Evolutionary conservation across 2,329 filamentous ascomycete genomes (phyloP).

Genomic region (Leptographium galeiforme): DNA sequence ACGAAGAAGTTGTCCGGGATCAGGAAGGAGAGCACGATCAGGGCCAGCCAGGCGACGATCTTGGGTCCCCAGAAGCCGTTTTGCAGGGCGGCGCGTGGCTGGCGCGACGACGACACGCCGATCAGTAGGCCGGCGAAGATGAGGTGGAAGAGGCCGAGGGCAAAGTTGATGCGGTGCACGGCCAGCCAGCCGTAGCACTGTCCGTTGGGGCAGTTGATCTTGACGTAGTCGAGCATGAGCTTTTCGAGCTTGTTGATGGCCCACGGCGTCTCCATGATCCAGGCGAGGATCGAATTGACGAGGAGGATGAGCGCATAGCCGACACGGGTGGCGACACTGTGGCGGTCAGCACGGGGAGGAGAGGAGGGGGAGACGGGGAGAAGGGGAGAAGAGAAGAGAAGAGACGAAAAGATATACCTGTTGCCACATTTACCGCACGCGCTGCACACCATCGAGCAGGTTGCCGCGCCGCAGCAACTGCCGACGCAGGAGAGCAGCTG

Average conservation of each 20-base stretch:
- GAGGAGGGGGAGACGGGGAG: conserved; percentile 6
- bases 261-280: conserved; percentile 99
- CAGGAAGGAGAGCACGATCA: conserved; percentile 86
- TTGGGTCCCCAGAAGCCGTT: conserved; percentile 99
- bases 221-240: conserved; percentile 88
- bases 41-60: conserved; percentile 72
- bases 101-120: conserved; percentile 75
- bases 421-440: conserved; percentile 95
- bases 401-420: conserved; percentile 39
- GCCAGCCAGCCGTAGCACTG: conserved; percentile 93
- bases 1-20: conserved; percentile 93
- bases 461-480: conserved; percentile 92
- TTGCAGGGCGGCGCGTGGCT: conserved; percentile 76
- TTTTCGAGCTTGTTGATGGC: conserved; percentile 91
- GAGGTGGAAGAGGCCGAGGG: conserved; percentile 85
- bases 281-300: conserved; percentile 90
- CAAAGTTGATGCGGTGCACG: conserved; percentile 95
- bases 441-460: conserved; percentile 89
- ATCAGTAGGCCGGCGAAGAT: conserved; percentile 73
- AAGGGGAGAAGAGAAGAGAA: not conserved
- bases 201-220: conserved; percentile 80
- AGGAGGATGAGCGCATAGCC: conserved; percentile 90
- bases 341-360: conserved; percentile 1
- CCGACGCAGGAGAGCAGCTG: conserved; percentile 32
- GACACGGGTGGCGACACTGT: conserved; percentile 88